A percentile compares a stretch with the other conserved stretches of the same genome.
These are phyloP conservation scores for Saccharomyces paradoxus DNA, from an alignment of 805 yeast species.

Conservation along the genomic window DNA sequence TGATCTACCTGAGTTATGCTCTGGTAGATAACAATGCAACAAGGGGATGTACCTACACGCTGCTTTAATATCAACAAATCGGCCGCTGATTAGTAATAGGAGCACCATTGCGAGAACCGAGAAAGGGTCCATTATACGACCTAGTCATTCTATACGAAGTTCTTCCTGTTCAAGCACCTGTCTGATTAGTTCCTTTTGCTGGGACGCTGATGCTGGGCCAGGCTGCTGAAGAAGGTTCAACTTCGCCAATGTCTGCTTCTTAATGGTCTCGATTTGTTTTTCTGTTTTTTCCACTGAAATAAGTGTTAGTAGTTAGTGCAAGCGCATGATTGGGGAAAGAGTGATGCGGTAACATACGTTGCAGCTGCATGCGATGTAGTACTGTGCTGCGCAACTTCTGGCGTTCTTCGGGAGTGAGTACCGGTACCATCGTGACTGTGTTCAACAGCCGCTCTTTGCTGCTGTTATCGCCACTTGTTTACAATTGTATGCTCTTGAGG, in stretches of 20 bases:
- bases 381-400: not conserved
- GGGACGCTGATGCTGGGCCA: not conserved
- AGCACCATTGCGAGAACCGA: not conserved
- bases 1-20: not conserved
- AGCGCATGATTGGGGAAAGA: not conserved
- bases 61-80: not conserved
- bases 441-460: not conserved
- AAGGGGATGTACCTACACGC: not conserved
- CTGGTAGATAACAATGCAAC: not conserved
- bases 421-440: not conserved
- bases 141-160: not conserved
- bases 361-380: not conserved
- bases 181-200: not conserved
- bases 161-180: not conserved
- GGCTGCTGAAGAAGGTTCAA: not conserved
- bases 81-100: not conserved
- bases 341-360: not conserved
- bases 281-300: not conserved
- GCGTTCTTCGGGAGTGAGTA: not conserved
- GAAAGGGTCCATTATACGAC: not conserved
- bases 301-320: not conserved
- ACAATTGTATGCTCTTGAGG: not conserved
- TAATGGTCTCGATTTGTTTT: not conserved
- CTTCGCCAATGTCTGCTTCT: not conserved
- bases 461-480: not conserved